Evolutionary conservation across 306 rosid species (phyloP).

Genomic region (Arachis stenosperma): DNA sequence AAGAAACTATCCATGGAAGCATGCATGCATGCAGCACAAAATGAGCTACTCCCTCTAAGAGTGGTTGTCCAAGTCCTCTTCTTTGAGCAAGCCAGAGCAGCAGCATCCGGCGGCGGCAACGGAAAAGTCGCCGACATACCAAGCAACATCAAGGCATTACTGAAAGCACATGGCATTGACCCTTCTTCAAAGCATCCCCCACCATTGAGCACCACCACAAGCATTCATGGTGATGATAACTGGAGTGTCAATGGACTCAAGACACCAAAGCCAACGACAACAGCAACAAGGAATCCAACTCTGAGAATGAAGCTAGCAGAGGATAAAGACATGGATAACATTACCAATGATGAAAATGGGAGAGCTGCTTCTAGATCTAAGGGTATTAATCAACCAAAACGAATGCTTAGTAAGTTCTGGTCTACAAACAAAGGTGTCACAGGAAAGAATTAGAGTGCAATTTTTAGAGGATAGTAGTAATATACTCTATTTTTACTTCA

Average conservation of each 20-base stretch:
- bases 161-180: constrained; percentile 70
- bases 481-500: constrained; percentile 42
- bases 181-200: constrained; percentile 64
- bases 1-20: constrained; percentile 80
- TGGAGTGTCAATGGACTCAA: constrained; percentile 81
- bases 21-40: constrained; percentile 94
- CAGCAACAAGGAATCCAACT: constrained; percentile 53
- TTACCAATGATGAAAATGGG: constrained; percentile 34
- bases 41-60: constrained; percentile 82
- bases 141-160: constrained; percentile 70
- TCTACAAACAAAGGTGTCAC: constrained; percentile 58
- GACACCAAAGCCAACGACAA: constrained; percentile 55
- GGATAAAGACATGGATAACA: constrained; percentile 60
- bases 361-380: constrained; percentile 55
- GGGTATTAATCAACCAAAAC: constrained; percentile 60
- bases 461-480: constrained; percentile 49
- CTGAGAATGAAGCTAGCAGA: constrained; percentile 82
- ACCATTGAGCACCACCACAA: constrained; percentile 61
- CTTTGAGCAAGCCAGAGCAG: constrained; percentile 87
- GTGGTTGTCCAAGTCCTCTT: constrained; percentile 91
- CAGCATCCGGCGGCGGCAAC: constrained; percentile 44
- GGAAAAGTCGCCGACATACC: constrained; percentile 74
- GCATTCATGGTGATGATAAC: constrained; percentile 72
- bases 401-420: constrained; percentile 84
- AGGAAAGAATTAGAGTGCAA: constrained; percentile 68